Base-by-base conservation (phyloP, 78 protist species). In the Tieghemostelium lacteum region DNA sequence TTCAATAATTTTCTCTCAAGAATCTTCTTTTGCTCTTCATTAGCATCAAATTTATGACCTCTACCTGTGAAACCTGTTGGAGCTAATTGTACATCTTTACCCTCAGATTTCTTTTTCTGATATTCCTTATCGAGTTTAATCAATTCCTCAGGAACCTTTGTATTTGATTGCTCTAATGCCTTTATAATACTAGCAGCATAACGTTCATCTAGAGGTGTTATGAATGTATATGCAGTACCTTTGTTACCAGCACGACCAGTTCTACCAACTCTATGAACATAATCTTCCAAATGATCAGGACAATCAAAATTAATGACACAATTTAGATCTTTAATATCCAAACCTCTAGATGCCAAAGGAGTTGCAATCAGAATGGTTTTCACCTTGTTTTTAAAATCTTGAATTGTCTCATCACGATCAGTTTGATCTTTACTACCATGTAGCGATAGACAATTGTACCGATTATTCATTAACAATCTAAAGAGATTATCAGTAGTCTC, bases 281-380 rank as follows among this genome's bases (percentile, higher is more conserved):
- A 99, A 80, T 98, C 99, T 63, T 96, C 97, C 45, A 92, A 76
- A 77, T 98, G 99, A 71, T 96, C 92, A 0, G 99, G 99, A 19
- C 65, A 74, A 64, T 95, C 98, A 72, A 91, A 99, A 88, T 98
- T 98, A 75, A 98, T 67, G 26, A 99, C 99, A 1, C 96, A 64
- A n/a, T 63, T 60, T 26, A 98, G 92, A 5, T 55, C 88, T 40
- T 73, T 76, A 62, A 99, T 97, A 87, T 99, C 99, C 42, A 99
- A 96, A 12, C 99, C 99, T n/a, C 99, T 89, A 10, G 99, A 98
- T 6, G 99, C 99, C 33, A 99, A 87, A 8, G 96, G 80, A 14
- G 99, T 98, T 20, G 99, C 99, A 3, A 99, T 75, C 39, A 99
- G 77, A 22, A 98, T 31, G n/a, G 49, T 60, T 22, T 55, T 26